These are phyloP conservation scores for Cercospora nicotianae DNA, from an alignment of 2,329 filamentous ascomycete genomes.

Conservation along the genomic window DNA sequence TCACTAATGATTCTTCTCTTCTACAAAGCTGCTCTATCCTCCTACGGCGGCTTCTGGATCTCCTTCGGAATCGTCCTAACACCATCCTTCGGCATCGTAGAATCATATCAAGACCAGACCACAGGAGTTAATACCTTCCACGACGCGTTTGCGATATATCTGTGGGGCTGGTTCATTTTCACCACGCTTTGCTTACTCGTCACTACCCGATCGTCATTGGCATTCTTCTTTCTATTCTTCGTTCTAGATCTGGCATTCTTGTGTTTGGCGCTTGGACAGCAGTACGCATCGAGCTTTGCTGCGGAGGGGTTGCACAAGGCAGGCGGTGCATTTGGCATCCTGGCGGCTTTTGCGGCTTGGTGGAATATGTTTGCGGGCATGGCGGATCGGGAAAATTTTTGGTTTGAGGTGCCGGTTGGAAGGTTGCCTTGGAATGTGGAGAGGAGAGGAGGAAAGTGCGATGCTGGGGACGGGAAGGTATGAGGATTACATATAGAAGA, in stretches of 20 bases:
- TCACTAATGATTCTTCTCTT: too few relatives aligned
- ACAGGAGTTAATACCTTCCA: slow-evolving; percentile 46
- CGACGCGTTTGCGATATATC: slow-evolving; percentile 70
- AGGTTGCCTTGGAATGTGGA: slow-evolving; percentile 41
- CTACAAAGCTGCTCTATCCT: slow-evolving; percentile 60
- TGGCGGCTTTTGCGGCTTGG: slow-evolving; percentile 81
- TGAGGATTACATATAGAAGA: background rate
- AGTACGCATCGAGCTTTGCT: slow-evolving; percentile 33
- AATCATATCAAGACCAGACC: slow-evolving; percentile 39
- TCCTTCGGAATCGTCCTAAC: slow-evolving; percentile 19
- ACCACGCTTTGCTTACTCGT: slow-evolving; percentile 71
- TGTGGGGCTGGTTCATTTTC: slow-evolving; percentile 83
- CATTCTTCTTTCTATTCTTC: slow-evolving; percentile 78
- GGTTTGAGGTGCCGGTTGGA: slow-evolving; percentile 35
- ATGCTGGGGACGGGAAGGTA: background rate
- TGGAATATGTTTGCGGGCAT: slow-evolving; percentile 71
- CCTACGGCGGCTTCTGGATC: slow-evolving; percentile 63
- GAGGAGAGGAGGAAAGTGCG: background rate
- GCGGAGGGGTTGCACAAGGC: slow-evolving; percentile 54
- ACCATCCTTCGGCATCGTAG: slow-evolving; percentile 14
- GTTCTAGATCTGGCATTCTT: slow-evolving; percentile 72
- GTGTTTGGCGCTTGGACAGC: slow-evolving; percentile 56
- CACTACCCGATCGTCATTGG: slow-evolving; percentile 74
- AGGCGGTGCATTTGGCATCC: slow-evolving; percentile 76
- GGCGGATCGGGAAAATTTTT: slow-evolving; percentile 56